A percentile compares a stretch with the other conserved stretches of the same genome.
Evolutionary conservation across 208 protist genomes (phyloP).

Genomic region (Leishmania major): DNA sequence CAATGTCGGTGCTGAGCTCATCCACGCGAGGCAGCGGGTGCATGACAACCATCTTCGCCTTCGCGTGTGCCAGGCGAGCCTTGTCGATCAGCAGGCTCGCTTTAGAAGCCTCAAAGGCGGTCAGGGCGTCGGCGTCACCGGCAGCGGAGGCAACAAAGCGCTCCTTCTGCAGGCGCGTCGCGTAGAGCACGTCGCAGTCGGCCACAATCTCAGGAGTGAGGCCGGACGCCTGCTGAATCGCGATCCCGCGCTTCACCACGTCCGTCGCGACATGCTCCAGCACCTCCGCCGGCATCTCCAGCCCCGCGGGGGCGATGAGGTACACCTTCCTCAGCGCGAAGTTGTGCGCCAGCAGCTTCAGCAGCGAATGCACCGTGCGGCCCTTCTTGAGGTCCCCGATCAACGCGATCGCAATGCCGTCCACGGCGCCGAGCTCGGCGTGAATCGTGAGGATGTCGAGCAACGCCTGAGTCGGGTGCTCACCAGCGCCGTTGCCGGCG

Average conservation of each 20-base stretch:
- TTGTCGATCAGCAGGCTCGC: conserved; percentile 73
- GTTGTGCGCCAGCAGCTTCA: conserved; percentile 92
- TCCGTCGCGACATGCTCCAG: conserved; percentile 56
- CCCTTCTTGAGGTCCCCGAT: conserved; percentile 98
- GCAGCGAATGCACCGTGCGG: conserved; percentile 96
- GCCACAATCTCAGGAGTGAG: conserved; percentile 70
- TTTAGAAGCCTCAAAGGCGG: conserved; percentile 90
- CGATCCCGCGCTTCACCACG: conserved; percentile 47
- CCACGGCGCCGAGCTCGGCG: conserved; percentile 90
- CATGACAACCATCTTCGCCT: conserved; percentile 96
- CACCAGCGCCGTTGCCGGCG: conserved; percentile 96
- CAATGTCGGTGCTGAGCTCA: conserved; percentile 94
- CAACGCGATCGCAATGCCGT: conserved; percentile 94
- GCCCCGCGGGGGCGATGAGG: conserved; percentile 87
- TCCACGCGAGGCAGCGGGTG: conserved; percentile 98
- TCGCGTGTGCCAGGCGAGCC: conserved; percentile 61
- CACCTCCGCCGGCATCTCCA: conserved; percentile 92
- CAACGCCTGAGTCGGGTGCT: conserved; percentile 99
- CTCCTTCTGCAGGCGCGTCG: conserved; percentile 98
- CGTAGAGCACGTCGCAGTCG: conserved; percentile 96
- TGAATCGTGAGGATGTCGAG: conserved; percentile 97
- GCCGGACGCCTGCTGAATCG: conserved; percentile 24
- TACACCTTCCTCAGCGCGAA: conserved; percentile 79
- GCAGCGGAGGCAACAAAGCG: conserved; percentile 76
- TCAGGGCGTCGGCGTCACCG: conserved; percentile 56